Conservation (phyloP, 768 basidiomycete species). For the Naganishia randhawae region DNA sequence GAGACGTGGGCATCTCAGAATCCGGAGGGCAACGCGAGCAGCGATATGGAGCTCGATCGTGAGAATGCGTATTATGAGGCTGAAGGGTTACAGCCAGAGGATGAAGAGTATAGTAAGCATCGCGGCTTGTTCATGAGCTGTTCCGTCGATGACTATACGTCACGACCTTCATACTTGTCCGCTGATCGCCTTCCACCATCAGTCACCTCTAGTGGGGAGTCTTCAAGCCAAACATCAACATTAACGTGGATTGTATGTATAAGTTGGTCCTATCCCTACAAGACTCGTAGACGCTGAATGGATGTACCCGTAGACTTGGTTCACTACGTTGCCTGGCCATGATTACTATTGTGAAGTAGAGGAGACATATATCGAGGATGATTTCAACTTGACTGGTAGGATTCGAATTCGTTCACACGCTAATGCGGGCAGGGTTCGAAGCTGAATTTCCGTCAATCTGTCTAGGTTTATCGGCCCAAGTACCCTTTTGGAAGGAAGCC, state of each 20-base stretch:
- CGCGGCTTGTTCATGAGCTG: neutral
- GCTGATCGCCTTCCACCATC: neutral
- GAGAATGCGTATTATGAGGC: constrained; percentile 5
- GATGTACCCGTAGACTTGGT: constrained; percentile 43
- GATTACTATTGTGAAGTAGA: constrained; percentile 98
- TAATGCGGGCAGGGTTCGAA: neutral
- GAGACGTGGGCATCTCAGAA: neutral
- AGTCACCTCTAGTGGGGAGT: constrained; percentile 48
- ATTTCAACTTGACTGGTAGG: constrained; percentile 91
- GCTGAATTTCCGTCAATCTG: neutral
- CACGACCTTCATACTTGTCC: neutral
- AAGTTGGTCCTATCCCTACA: neutral
- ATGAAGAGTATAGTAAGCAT: constrained; percentile 23
- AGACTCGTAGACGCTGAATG: neutral
- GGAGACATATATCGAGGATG: constrained; percentile 99
- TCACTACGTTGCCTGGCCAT: constrained; percentile 56
- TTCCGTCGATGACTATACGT: neutral
- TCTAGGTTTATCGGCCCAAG: constrained; percentile 54
- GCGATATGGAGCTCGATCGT: constrained; percentile 10
- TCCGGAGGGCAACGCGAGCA: neutral
- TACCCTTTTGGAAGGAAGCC: constrained; percentile 99
- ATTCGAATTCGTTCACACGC: neutral
- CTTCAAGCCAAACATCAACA: constrained; percentile 49
- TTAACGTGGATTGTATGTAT: constrained; percentile 49
- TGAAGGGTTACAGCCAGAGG: constrained; percentile 5